Conservation (phyloP, 73 alveolate genomes). For the Tetrahymena malaccensis region DNA sequence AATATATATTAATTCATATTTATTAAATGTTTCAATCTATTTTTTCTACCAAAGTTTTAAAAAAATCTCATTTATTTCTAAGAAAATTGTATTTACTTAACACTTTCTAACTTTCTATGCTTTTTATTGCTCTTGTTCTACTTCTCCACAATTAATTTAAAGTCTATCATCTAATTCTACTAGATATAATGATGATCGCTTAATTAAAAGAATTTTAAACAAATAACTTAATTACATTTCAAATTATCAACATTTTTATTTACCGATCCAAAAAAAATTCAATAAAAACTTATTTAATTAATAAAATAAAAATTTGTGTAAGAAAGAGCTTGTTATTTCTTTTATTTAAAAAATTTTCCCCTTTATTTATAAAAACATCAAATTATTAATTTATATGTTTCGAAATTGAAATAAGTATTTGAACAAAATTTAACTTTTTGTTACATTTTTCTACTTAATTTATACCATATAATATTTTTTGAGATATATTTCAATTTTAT, state of each 20-base stretch:
- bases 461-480: too few species aligned
- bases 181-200: background rate
- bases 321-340: background rate
- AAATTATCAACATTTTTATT: background rate
- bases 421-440: background rate
- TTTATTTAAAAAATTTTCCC: background rate
- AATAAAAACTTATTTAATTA: background rate
- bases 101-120: too few species aligned
- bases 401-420: too few species aligned
- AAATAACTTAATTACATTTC: background rate
- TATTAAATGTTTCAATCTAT: background rate
- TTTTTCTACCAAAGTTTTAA: background rate
- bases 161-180: background rate
- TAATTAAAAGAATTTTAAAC: background rate
- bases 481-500: too few species aligned
- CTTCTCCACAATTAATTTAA: too few species aligned
- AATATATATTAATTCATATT: too few species aligned
- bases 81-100: too few species aligned
- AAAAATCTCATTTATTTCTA: too few species aligned
- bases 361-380: background rate
- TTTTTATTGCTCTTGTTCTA: too few species aligned
- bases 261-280: background rate
- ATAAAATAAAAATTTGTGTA: too few species aligned
- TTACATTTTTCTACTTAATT: background rate
- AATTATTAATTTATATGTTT: too few species aligned